Percentiles rank a stretch among this genome's conserved stretches.
These are phyloP conservation scores for Scutellaria baicalensis DNA, from an alignment of 257 asterid genomes.

Conservation along the genomic window DNA sequence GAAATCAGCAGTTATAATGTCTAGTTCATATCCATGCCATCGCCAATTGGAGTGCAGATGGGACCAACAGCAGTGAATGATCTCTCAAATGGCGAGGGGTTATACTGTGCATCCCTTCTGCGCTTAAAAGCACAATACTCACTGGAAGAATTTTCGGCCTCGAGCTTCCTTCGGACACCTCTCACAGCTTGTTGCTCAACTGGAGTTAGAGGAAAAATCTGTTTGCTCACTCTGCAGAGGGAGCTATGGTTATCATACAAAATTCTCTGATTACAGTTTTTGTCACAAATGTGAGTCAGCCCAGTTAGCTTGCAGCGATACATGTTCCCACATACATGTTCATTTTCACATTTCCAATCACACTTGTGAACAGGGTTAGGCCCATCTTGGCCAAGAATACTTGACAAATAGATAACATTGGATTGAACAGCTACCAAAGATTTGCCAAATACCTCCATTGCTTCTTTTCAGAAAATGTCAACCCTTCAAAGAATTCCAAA, in stretches of 20 bases:
- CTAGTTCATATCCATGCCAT: constrained; percentile 94
- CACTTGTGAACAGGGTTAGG: constrained; percentile 92
- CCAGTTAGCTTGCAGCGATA: constrained; percentile 92
- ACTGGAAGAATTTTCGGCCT: constrained; percentile 55
- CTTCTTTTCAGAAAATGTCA: constrained; percentile 14
- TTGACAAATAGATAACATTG: constrained; percentile 83
- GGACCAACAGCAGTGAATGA: constrained; percentile 74
- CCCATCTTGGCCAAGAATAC: constrained; percentile 98
- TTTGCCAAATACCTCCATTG: constrained; percentile 96
- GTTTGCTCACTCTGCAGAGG: constrained; percentile 86
- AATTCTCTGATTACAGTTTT: constrained; percentile 93
- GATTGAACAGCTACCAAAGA: constrained; percentile 72
- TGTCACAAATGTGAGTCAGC: constrained; percentile 91
- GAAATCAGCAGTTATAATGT: constrained; percentile 25
- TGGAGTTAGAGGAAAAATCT: constrained; percentile 67
- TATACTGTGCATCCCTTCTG: constrained; percentile 76
- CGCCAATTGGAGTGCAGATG: constrained; percentile 81
- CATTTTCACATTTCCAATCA: constrained; percentile 94
- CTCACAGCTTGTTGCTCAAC: constrained; percentile 81
- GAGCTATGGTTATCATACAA: constrained; percentile 86
- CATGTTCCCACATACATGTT: constrained; percentile 85
- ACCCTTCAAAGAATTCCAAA: constrained; percentile 22
- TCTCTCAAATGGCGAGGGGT: constrained; percentile 89
- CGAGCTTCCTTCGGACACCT: constrained; percentile 91
- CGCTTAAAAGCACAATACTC: constrained; percentile 80